Base-by-base conservation (phyloP, 208 protist species). In the Tritrichomonas foetus region DNA sequence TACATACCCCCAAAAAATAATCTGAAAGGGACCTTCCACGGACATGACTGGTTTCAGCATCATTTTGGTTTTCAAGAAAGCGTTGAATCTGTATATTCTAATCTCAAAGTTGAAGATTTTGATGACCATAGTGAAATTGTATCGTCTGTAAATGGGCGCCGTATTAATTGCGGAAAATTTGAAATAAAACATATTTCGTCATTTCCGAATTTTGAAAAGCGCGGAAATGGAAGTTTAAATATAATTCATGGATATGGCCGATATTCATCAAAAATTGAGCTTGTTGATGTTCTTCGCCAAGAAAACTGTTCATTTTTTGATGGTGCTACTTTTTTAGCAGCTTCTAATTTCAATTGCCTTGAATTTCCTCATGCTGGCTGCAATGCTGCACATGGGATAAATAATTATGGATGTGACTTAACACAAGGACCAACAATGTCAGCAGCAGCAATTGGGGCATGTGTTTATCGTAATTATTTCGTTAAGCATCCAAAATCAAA, bases 281-380 rank as follows among this genome's bases (percentile, higher is more conserved):
- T 89, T 27, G 36, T 89, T 39, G 78, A 89, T 57, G 78, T 89
- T 61, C 47, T 89, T 53, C 39, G 57, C 33, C 33, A 53, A 8
- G 47, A 89, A 57, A 57, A 57, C 36, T 1, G 33, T 89, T 27
- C 41, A 39, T 41, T 57, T 20, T 61, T 61, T 30, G 47, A 89
- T 16, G 78, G 78, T 14, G 16, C 78, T 22, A 57, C 78, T 53
- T 89, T 61, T 39, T 27, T 55, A 57, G 78, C 78, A 11, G 41
- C 47, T 39, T 89, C 78, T 55, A 89, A 89, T 36, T 89, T 89
- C 27, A 89, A 89, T 50, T 89, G 78, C 39, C 78, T 89, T 39
- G 78, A 89, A 57, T 89, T 89, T 36, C 16, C 47, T 89, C 9
- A 11, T 9, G 16, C 39, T 22, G 20, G 33, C 33, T 20, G 16